Evolutionary conservation across 441 rosid species (phyloP), one percentile per base, ranked within the genome.

Genomic region (Melastoma candidum): DNA sequence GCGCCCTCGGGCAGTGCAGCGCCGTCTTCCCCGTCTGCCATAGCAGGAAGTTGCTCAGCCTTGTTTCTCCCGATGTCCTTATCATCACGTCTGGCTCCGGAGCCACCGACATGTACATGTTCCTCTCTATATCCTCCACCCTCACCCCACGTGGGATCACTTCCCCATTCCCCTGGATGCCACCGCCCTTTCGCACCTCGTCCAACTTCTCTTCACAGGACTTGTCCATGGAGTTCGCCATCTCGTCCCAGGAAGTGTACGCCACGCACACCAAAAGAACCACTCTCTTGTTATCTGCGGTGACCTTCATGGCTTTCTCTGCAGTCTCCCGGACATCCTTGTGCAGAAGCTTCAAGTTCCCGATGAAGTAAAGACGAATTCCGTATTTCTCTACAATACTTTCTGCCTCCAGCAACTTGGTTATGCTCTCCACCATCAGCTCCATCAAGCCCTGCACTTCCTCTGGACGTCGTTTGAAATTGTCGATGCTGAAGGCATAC

Each of bases 401-500:
- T 66, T 68, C 83, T 61, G 75, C 71, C 66, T 65, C 64, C 14
- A 87, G 78, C 72, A 81, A 54, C 48, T 56, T 74, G 17, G 74
- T 72, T 14, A 78, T 84, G 68, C 87, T 86, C 64, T 82, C 95
- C 60, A 84, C 59, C 80, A 84, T 67, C 29, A 90, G 68, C 54
- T 87, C 81, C 95, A 90, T 87, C 32, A 81, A 54, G 48, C 57
- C 58, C 51, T 82, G 78, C 51, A 87, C 97, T 66, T 84, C 97
- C 27, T 73, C 80, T 4, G 92, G 89, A 44, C 26, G 13, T 54
- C 96, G 75, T 61, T 61, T 78, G 49, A 84, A 90, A 58, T 90
- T 90, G 49, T 84, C 89, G 27, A 90, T 84, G 78, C 95, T 84
- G 68, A 90, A 84, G 25, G 96, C 97, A 63, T 87, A 83, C 32